Base-by-base conservation (phyloP, 495 filamentous ascomycete species). In the Penicillium bovifimosum region DNA sequence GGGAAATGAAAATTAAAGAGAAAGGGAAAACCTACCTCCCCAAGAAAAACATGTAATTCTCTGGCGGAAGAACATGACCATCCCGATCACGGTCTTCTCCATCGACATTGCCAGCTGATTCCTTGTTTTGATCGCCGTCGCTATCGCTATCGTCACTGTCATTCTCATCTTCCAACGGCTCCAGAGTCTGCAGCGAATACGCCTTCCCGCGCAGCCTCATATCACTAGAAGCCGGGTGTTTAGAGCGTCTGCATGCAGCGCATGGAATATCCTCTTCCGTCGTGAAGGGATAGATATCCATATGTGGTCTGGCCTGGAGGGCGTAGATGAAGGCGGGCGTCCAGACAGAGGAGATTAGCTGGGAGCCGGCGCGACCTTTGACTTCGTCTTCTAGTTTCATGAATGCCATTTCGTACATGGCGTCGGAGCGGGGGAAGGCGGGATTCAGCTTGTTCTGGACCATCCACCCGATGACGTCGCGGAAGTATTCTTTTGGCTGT, bases 391-490 rank as follows among this genome's bases (percentile, higher is more conserved):
- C 79, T 0, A 96, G 70, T 56, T 91, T 92, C 24, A 67, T 67
- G 68, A 92, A 91, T 0, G 88, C 85, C 20, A 88, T 74, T 20
- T 72, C 52, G 58, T 91, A 96, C 9, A 90, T 68, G 3, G 74
- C 69, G 48, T 88, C 82, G 2, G 78, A 70, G 16, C 81, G 76
- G 3, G 78, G 70, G 58, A 92, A 95, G 0, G 78, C 83, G 2
- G 88, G 88, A 56, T 92, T 86, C 35, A 96, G 71, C 53, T 85
- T 83, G 59, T 81, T 84, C 48, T 84, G 81, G 2, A 95, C 82
- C 67, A 92, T 83, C 88, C 88, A 95, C 65, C 89, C 86, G 0
- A 96, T 74, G 0, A 80, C 87, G 57, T 85, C 80, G 34, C 81
- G 82, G 70, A 96, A 95, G 51, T 91, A 83, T 28, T 90, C 84